A percentile compares a stretch with the other conserved stretches of the same genome.
These are phyloP conservation scores for Breviolum minutum DNA, from an alignment of 73 alveolate genomes.

Conservation along the genomic window DNA sequence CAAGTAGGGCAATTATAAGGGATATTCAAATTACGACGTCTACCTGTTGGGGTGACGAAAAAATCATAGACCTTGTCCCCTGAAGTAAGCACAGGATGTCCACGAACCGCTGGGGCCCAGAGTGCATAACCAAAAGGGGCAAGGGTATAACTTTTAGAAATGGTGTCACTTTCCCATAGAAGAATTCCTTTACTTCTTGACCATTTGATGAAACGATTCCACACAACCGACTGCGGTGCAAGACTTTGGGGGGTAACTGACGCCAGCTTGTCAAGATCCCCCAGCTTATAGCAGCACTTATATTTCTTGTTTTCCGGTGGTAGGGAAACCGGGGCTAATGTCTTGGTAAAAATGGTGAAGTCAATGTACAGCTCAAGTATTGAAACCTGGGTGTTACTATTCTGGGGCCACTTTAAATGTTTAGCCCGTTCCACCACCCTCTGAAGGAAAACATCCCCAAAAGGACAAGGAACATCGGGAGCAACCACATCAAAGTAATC, in stretches of 20 bases:
- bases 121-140: neutral
- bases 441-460: too few species aligned
- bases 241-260: neutral
- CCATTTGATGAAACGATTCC: neutral
- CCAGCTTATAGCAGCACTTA: neutral
- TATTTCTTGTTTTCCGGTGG: too few species aligned
- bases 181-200: too few species aligned
- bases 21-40: neutral
- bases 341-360: neutral
- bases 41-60: neutral
- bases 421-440: neutral
- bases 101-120: neutral
- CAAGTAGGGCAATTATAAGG: too few species aligned
- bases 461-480: too few species aligned
- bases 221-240: neutral
- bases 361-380: neutral
- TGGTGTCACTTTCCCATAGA: neutral
- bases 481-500: neutral
- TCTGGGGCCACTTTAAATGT: neutral
- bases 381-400: neutral
- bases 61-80: neutral
- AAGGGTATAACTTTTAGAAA: neutral
- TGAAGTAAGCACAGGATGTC: neutral
- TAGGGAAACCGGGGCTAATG: neutral
- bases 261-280: neutral